Evolutionary conservation across 2,329 filamentous ascomycete genomes (phyloP).

Genomic region (Davidsoniella neocaledoniae): DNA sequence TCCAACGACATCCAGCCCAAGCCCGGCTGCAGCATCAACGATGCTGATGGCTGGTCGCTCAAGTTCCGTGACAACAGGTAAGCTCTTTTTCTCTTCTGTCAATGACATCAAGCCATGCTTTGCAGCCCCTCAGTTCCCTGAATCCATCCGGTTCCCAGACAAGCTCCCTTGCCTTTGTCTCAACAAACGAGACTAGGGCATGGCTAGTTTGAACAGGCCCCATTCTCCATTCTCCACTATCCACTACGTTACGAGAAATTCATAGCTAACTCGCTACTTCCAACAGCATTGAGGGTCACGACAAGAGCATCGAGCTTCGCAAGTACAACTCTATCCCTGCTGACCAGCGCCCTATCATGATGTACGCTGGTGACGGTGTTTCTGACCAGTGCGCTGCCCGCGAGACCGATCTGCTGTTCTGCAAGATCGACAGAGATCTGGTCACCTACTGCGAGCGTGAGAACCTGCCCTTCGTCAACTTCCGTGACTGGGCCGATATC

Average conservation of each 20-base stretch:
- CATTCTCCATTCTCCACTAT: not conserved
- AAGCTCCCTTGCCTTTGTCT: too few species aligned
- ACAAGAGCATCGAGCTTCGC: constrained; percentile 84
- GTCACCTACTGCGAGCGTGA: constrained; percentile 74
- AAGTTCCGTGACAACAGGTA: constrained; percentile 59
- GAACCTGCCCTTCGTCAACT: constrained; percentile 73
- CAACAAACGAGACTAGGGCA: too few species aligned
- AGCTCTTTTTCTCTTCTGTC: not conserved
- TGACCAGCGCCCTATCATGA: constrained; percentile 55
- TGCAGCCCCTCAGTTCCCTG: too few species aligned
- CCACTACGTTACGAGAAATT: not conserved
- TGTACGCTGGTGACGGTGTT: constrained; percentile 91
- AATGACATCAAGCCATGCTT: too few species aligned
- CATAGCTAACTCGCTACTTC: constrained; percentile 12
- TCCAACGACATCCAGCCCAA: constrained; percentile 60
- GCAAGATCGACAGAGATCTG: constrained; percentile 70
- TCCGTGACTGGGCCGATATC: constrained; percentile 71
- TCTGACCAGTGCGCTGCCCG: constrained; percentile 82
- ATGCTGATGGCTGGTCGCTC: constrained; percentile 75
- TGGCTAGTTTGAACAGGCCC: too few species aligned
- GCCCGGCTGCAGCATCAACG: constrained; percentile 54
- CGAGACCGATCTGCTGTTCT: constrained; percentile 86
- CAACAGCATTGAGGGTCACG: constrained; percentile 69
- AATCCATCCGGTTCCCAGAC: too few species aligned
- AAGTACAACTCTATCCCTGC: constrained; percentile 63